A percentile compares a stretch with the other conserved stretches of the same genome.
phyloP scores from a whole-genome alignment of 2,329 filamentous ascomycete species.

The Phyllosticta citrichinensis region DNA sequence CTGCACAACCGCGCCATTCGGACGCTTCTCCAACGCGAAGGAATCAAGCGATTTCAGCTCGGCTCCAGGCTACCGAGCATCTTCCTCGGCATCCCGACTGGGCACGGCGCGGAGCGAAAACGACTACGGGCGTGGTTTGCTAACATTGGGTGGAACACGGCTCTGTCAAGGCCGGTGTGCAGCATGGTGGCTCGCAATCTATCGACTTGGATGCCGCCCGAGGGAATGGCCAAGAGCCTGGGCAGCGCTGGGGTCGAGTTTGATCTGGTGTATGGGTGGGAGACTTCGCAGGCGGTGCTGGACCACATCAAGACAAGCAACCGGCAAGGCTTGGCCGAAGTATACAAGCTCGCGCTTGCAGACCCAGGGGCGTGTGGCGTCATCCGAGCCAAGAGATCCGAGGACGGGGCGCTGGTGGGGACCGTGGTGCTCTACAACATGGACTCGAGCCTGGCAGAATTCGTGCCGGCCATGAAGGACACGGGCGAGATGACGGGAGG shows the following conservation, averaged over 20 bases:
- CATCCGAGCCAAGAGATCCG: slow-evolving; percentile 65
- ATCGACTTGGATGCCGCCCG: slow-evolving; percentile 62
- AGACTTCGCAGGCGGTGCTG: slow-evolving; percentile 64
- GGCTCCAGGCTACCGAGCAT: slow-evolving; percentile 75
- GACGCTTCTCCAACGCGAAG: slow-evolving; percentile 58
- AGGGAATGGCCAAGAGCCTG: slow-evolving; percentile 64
- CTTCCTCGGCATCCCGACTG: slow-evolving; percentile 73
- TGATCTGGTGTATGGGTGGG: slow-evolving; percentile 71
- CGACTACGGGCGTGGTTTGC: slow-evolving; percentile 70
- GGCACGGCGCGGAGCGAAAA: slow-evolving; percentile 50
- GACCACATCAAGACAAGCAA: slow-evolving; percentile 65
- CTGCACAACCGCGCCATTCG: slow-evolving; percentile 78
- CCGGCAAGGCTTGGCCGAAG: slow-evolving; percentile 66
- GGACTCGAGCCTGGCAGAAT: slow-evolving; percentile 56
- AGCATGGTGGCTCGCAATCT: slow-evolving; percentile 68
- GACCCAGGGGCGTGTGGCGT: slow-evolving; percentile 67
- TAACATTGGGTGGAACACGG: slow-evolving; percentile 78
- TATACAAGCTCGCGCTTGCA: slow-evolving; percentile 66
- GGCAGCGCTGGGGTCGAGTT: slow-evolving; percentile 66
- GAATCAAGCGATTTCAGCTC: slow-evolving; percentile 70
- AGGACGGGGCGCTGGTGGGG: slow-evolving; percentile 60
- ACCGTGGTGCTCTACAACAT: slow-evolving; percentile 71
- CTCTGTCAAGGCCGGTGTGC: slow-evolving; percentile 51
- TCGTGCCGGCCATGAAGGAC: slow-evolving; percentile 58
- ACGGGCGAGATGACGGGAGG: slow-evolving; percentile 55